Conservation (phyloP, 768 basidiomycete genomes). For the Lentinula sp. region DNA sequence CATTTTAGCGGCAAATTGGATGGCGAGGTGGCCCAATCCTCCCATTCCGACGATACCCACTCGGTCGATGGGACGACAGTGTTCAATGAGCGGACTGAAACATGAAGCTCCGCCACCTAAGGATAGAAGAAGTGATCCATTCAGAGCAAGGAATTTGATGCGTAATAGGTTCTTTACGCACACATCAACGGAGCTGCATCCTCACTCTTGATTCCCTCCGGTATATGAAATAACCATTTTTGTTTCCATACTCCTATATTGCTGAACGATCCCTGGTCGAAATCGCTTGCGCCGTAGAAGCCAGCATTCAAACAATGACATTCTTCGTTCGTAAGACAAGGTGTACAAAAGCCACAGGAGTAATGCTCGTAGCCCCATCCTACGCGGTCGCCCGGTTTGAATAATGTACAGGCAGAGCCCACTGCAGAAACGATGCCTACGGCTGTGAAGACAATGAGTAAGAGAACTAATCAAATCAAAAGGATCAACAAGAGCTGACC, state of each 20-base stretch:
- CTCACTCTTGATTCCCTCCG: conserved; percentile 18
- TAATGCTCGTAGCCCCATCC: conserved; percentile 28
- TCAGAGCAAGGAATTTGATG: neutral
- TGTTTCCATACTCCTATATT: conserved; percentile 25
- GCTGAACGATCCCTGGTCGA: conserved; percentile 26
- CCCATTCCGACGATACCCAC: conserved; percentile 27
- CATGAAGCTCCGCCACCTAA: conserved; percentile 24
- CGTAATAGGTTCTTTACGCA: neutral
- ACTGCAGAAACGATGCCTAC: conserved; percentile 23
- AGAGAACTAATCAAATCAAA: neutral
- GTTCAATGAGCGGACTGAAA: conserved; percentile 16
- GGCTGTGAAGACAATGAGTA: neutral
- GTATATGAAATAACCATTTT: conserved; percentile 24
- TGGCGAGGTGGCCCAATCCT: conserved; percentile 28
- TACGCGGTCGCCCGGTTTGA: conserved; percentile 22
- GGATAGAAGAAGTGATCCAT: too few relatives aligned
- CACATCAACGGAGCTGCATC: conserved; percentile 30
- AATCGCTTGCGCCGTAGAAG: conserved; percentile 9
- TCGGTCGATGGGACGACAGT: conserved; percentile 20
- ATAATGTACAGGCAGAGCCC: conserved; percentile 10
- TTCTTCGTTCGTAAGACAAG: conserved; percentile 25
- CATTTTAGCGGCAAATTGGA: conserved; percentile 27
- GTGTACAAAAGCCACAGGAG: conserved; percentile 22
- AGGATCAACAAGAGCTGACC: conserved; percentile 10
- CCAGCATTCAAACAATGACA: conserved; percentile 14